Evolutionary conservation across 2,329 filamentous ascomycete genomes (phyloP), one percentile per base, ranked within the genome.

Genomic region (Seiridium cupressi): DNA sequence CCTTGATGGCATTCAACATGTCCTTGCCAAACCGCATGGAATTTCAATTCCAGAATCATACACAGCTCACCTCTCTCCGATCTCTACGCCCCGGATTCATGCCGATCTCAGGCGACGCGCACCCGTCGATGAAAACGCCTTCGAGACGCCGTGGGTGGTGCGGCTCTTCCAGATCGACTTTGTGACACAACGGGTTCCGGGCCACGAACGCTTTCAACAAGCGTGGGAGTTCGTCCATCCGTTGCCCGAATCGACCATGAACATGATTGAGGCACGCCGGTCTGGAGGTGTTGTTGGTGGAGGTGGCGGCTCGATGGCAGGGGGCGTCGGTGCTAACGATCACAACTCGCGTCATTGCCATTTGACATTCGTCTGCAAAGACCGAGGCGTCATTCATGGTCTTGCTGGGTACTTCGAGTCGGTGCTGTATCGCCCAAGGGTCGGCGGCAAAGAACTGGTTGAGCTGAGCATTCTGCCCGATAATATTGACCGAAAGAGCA

Each of bases 361-460:
- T 57, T 77, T 94, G 55, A 88, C 85, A 0, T 99, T 97, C 75
- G 88, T 90, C 3, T 90, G 91, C 66, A 84, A 86, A 54, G 84
- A 91, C 61, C 84, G 91, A 34, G 94, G 94, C 42, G 89, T 95
- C 6, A 91, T 93, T 42, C 95, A 99, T 73, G 95, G 95, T 2
- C 77, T 99, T 47, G 95, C 88, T 0, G 95, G 94, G 0, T 99
- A 97, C 74, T 99, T 99, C 73, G 95, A 99, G 77, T 92, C 93
- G 0, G 92, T 96, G n/a, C 82, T 99, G 26, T 99, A 98, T 72
- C 83, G 83, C 66, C 84, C 81, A 10, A 60, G 60, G 74, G 58
- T 53, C 40, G 64, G 64, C 46, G 72, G 68, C 36, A 68, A 76
- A 64, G 68, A 78, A 1, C 88, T 86, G 66, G 86, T 97, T 4